Evolutionary conservation across 495 filamentous ascomycete genomes (phyloP).

Genomic region (Neurospora sp.): DNA sequence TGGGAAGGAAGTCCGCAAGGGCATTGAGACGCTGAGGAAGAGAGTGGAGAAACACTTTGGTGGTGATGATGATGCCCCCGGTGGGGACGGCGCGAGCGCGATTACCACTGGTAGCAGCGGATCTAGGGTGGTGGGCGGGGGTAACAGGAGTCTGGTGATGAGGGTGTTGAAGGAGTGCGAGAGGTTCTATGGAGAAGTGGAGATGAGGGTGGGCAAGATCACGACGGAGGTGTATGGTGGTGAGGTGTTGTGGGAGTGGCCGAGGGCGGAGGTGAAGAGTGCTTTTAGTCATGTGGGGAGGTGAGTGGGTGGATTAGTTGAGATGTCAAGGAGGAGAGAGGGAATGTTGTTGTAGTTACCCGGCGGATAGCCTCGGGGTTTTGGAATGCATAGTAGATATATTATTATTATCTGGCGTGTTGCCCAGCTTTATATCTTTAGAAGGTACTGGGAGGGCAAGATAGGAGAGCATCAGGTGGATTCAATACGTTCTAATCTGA

Average conservation of each 20-base stretch:
- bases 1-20: conserved; percentile 68
- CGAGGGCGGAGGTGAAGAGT: conserved; percentile 39
- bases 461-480: neutral
- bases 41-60: conserved; percentile 95
- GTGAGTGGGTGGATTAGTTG: conserved; percentile 10
- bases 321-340: neutral
- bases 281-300: conserved; percentile 36
- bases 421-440: neutral
- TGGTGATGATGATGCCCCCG: conserved; percentile 58
- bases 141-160: conserved; percentile 51
- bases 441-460: neutral
- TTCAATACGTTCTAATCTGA: neutral
- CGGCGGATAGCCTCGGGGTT: neutral
- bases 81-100: neutral
- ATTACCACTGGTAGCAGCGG: conserved; percentile 1
- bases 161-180: conserved; percentile 79
- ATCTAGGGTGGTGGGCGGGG: neutral
- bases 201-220: conserved; percentile 58
- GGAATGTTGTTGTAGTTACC: neutral
- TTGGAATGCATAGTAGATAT: neutral
- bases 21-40: conserved; percentile 76
- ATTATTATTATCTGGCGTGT: neutral
- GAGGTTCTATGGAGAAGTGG: conserved; percentile 61
- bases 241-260: conserved; percentile 47
- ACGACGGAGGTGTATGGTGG: conserved; percentile 46